Conservation (phyloP, 2,329 filamentous ascomycete species). For the Aotearoamyces nothofagi region DNA sequence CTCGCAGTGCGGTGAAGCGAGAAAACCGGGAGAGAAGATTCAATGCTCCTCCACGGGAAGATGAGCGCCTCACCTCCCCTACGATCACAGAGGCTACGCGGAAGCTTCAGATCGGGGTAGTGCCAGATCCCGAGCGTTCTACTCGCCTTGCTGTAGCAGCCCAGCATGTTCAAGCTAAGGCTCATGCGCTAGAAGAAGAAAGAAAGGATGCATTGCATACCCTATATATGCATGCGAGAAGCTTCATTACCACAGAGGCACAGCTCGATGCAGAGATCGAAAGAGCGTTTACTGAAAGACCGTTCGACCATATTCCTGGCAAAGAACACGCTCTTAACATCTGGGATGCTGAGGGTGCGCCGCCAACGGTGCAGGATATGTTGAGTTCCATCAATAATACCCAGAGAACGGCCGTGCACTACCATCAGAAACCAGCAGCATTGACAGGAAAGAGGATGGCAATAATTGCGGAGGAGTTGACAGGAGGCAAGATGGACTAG, state of each 20-base stretch:
- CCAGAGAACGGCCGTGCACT: constrained; percentile 20
- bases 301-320: constrained; percentile 4
- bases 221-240: constrained; percentile 75
- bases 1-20: constrained; percentile 30
- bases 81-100: constrained; percentile 40
- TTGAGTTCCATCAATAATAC: constrained; percentile 20
- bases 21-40: constrained; percentile 31
- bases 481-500: constrained; percentile 43
- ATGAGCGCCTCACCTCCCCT: constrained; percentile 61
- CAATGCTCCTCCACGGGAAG: constrained; percentile 51
- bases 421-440: constrained; percentile 11
- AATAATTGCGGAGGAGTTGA: constrained; percentile 51
- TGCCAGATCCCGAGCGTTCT: constrained; percentile 48
- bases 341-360: constrained; percentile 17
- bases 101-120: constrained; percentile 30
- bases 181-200: constrained; percentile 36
- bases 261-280: constrained; percentile 65
- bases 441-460: constrained; percentile 40
- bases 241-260: constrained; percentile 72
- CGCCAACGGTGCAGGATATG: constrained; percentile 32
- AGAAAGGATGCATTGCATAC: constrained; percentile 64
- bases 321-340: constrained; percentile 11
- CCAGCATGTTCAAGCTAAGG: constrained; percentile 25
- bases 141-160: constrained; percentile 31
- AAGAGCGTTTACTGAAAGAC: constrained; percentile 48